phyloP scores from a whole-genome alignment of 1,284 basidiomycete species.

The Sparassis latifolia region DNA sequence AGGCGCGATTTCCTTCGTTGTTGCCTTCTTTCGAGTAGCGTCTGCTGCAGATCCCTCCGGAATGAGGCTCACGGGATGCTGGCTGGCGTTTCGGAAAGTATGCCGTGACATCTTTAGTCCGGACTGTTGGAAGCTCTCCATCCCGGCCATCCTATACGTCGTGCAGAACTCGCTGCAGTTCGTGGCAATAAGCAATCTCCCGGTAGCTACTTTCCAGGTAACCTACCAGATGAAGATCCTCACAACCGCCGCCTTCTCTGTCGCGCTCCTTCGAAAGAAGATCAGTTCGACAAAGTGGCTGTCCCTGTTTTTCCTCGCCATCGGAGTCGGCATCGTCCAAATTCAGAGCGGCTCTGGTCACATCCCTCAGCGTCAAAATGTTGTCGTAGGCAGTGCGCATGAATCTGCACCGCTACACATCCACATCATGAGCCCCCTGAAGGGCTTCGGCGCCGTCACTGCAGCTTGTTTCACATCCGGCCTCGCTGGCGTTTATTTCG shows the following conservation, averaged over 20 bases:
- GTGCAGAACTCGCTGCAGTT: slow-evolving; percentile 97
- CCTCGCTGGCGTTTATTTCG: slow-evolving; percentile 97
- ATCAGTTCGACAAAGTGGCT: slow-evolving; percentile 77
- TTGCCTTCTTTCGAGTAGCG: slow-evolving; percentile 46
- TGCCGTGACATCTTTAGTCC: slow-evolving; percentile 61
- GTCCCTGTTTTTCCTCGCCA: slow-evolving; percentile 77
- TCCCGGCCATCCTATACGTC: slow-evolving; percentile 94
- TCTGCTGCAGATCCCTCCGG: slow-evolving; percentile 21
- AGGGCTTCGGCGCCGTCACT: slow-evolving; percentile 83
- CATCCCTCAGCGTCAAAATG: slow-evolving; percentile 24
- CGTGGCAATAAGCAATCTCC: slow-evolving; percentile 88
- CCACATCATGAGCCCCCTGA: slow-evolving; percentile 69
- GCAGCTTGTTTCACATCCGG: slow-evolving; percentile 95
- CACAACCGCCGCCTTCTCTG: slow-evolving; percentile 93
- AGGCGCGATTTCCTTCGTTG: slow-evolving; percentile 80
- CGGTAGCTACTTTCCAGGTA: slow-evolving; percentile 92
- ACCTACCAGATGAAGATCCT: slow-evolving; percentile 98
- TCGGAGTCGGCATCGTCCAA: slow-evolving; percentile 92
- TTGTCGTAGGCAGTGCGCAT: slow-evolving; percentile 28
- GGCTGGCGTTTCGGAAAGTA: slow-evolving; percentile 43
- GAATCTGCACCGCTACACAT: slow-evolving; percentile 30
- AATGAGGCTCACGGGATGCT: slow-evolving; percentile 20
- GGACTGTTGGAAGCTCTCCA: slow-evolving; percentile 95
- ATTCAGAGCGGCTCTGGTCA: slow-evolving; percentile 53
- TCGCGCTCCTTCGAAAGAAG: slow-evolving; percentile 80